Evolutionary conservation across 2,329 filamentous ascomycete species (phyloP).

Genomic region (Penicillium brevicompactum): DNA sequence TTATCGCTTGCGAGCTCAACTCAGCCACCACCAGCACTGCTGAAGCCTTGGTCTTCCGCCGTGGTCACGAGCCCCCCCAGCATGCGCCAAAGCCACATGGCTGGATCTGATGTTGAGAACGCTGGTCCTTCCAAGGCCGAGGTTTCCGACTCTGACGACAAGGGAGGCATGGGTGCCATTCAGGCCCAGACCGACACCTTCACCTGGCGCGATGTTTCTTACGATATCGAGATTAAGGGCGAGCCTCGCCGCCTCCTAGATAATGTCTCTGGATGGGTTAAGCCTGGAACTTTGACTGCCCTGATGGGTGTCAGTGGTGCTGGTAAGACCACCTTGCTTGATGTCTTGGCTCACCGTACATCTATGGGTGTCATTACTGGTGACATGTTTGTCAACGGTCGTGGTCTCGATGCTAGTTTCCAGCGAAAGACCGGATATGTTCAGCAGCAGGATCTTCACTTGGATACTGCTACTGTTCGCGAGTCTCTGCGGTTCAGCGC

Average conservation of each 20-base stretch:
- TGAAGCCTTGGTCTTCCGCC: conserved; percentile 74
- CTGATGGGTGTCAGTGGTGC: conserved; percentile 89
- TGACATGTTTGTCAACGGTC: conserved; percentile 78
- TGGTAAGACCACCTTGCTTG: conserved; percentile 85
- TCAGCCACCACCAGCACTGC: conserved; percentile 71
- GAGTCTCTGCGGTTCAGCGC: conserved; percentile 86
- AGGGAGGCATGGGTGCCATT: conserved; percentile 36
- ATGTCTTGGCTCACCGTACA: conserved; percentile 79
- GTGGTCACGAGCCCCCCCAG: conserved; percentile 44
- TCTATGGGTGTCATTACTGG: conserved; percentile 86
- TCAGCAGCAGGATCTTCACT: conserved; percentile 86
- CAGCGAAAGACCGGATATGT: conserved; percentile 52
- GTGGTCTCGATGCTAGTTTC: conserved; percentile 59
- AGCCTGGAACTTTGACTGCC: conserved; percentile 84
- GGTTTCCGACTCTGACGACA: background rate
- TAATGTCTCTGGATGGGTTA: conserved; percentile 87
- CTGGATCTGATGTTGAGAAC: conserved; percentile 52
- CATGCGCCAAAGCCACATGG: conserved; percentile 4
- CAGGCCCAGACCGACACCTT: conserved; percentile 72
- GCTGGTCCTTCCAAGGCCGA: background rate
- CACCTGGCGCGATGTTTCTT: conserved; percentile 80
- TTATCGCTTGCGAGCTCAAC: conserved; percentile 47
- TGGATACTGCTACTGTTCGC: conserved; percentile 80
- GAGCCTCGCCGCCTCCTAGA: conserved; percentile 75
- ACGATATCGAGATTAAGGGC: conserved; percentile 75